Evolutionary conservation across 2,329 filamentous ascomycete genomes (phyloP), one percentile per base, ranked within the genome.

Genomic region (Verticillium tricorpus): DNA sequence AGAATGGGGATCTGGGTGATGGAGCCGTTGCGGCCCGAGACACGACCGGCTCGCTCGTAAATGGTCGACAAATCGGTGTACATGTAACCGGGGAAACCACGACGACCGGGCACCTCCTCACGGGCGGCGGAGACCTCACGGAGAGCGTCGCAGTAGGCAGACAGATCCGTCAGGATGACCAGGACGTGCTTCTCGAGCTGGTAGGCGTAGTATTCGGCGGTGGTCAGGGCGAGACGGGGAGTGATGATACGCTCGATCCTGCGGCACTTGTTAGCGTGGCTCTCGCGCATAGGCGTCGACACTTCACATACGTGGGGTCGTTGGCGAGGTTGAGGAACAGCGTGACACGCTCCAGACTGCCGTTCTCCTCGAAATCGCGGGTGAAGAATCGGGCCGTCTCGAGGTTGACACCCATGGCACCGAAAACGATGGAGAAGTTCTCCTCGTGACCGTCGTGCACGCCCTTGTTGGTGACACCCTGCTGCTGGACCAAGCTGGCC

Each of bases 21-120:
- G 71, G 95, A 99, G 64, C 96, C 95, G 73, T 98, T 97, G 70
- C 96, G 91, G 70, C 96, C 96, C 73, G 92, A 84, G 58, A 99
- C 95, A 90, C 95, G 95, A 73, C 95, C 95, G 70, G 95, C 95
- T 82, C 95, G 93, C 81, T 99, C 95, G 84, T 99, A 99, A 72
- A 99, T 97, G 74, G 95, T 99, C 63, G 95, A 97, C 88, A 99
- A 91, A 87, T 99, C 96, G 69, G 95, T 99, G 85, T 99, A 99
- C 95, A 99, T 99, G 86, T 99, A 99, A 91, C 95, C 95, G 60
- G 95, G 95, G 83, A 95, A 99, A 86, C 95, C 95, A 88, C 95
- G 94, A 78, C 95, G 94, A 85, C 95, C 95, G 50, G 95, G 95
- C 54, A 99, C 95, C 88, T 99, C 95, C 85, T 99, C 95, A 82